phyloP scores from a whole-genome alignment of 2,329 filamentous ascomycete species.

The Penicillium hesseltinei region DNA sequence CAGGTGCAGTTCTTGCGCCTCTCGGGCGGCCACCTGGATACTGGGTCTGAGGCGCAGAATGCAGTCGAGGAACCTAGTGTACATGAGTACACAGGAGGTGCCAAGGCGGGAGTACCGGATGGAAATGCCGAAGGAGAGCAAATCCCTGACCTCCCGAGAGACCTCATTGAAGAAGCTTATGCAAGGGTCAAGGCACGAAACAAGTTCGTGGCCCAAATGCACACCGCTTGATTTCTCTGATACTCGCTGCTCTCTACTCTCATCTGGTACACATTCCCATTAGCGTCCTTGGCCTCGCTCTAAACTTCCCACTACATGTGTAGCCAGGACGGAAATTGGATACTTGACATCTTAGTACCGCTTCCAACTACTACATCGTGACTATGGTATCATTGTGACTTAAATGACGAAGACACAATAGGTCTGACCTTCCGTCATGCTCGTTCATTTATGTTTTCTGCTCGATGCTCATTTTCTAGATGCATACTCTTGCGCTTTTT shows the following conservation, averaged over 20 bases:
- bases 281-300: background rate
- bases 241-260: background rate
- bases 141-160: conserved; percentile 44
- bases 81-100: conserved; percentile 2
- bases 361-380: background rate
- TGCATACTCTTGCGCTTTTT: conserved; percentile 33
- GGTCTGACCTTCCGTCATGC: conserved; percentile 24
- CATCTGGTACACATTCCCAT: background rate
- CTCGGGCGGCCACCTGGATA: conserved; percentile 36
- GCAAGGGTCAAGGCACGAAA: conserved; percentile 38
- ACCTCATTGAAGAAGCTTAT: conserved; percentile 44
- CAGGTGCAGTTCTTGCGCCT: conserved; percentile 43
- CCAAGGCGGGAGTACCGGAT: conserved; percentile 10
- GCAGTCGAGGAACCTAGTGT: conserved; percentile 5
- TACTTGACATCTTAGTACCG: background rate
- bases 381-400: conserved; percentile 7
- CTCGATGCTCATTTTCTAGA: conserved; percentile 11
- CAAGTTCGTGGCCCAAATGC: conserved; percentile 17
- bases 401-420: conserved; percentile 37
- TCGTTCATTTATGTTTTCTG: conserved; percentile 3
- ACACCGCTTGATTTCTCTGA: background rate
- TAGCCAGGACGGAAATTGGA: conserved; percentile 2
- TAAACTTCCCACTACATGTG: background rate
- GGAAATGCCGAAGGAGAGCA: conserved; percentile 31
- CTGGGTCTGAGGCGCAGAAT: conserved; percentile 11